Evolutionary conservation across 768 basidiomycete genomes (phyloP), one percentile per base, ranked within the genome.

Genomic region (Amanita molliuscula): DNA sequence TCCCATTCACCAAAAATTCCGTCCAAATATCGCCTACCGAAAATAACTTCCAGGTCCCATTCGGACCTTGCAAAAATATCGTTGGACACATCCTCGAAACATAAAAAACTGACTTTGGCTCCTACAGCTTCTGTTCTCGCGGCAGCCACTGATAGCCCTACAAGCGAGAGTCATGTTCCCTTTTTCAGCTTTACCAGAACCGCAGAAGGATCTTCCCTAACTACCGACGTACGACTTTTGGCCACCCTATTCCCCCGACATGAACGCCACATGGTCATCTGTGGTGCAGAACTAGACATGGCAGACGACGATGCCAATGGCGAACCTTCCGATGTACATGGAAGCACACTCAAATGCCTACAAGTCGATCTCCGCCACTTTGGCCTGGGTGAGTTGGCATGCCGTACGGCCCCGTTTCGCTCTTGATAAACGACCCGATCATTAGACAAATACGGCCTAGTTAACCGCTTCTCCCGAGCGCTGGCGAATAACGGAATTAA

Each of bases 181-280:
- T 89, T 91, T 67, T 81, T 89, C 65, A 84, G 79, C 54, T 84
- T 89, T 59, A 88, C 86, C 15, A 73, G 84, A 53, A 88, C 87
- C 5, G 64, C 72, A 18, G 88, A 89, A 62, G 84, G 84, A 1
- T 83, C 85, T 20, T 86, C 84, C 9, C 67, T 91, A 46, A 86
- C 85, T 2, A 79, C 87, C 3, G 84, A 85, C 47, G 78, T 81
- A 8, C 68, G 73, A 34, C 65, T 83, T 20, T 77, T 91, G 8
- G 78, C 85, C 11, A 68, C 77, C 31, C 65, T 88, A 6, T 91
- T 90, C 62, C 82, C 81, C 16, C 74, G 74, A n/a, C 71, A 68
- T 35, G 83, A 87, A 55, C 72, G 84, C 29, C 77, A 86, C 56
- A 81, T 84, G 78, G 75, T 88, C 43, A 81, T 83, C 34, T 86